phyloP scores from a whole-genome alignment of 225 moss, liverwort and hornwort genomes.

The Takakia lepidozioides region DNA sequence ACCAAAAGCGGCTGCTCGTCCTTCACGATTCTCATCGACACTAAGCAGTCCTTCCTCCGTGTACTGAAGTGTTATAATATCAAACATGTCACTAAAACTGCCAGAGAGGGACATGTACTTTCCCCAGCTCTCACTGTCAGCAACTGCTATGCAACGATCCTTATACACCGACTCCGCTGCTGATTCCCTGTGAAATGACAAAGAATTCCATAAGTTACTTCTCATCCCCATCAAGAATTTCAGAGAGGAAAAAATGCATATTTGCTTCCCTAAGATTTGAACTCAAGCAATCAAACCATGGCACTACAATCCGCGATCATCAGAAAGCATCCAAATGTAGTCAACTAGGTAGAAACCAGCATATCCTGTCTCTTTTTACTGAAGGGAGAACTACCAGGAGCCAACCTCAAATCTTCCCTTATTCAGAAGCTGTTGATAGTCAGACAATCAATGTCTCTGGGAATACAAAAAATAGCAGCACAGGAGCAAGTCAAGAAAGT shows the following conservation, averaged over 20 bases:
- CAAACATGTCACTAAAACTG: conserved; percentile 14
- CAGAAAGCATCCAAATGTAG: neutral
- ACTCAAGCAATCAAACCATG: neutral
- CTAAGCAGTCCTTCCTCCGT: conserved; percentile 29
- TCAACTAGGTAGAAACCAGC: too few species aligned
- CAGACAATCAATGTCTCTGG: too few species aligned
- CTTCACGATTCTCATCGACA: conserved; percentile 31
- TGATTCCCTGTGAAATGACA: conserved; percentile 10
- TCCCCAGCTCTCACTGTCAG: conserved; percentile 27
- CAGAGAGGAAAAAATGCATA: too few species aligned
- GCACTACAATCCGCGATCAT: neutral
- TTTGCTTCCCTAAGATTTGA: too few species aligned
- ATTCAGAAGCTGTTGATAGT: neutral
- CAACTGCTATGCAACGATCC: conserved; percentile 28
- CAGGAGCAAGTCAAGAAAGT: too few species aligned
- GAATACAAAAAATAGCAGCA: too few species aligned
- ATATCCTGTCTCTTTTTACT: neutral
- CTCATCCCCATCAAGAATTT: neutral
- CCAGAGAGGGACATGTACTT: conserved; percentile 44
- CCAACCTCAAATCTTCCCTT: too few species aligned
- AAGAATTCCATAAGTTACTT: neutral
- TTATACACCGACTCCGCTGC: conserved; percentile 35
- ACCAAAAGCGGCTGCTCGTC: conserved; percentile 38
- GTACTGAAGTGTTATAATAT: conserved; percentile 34
- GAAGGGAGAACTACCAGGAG: too few species aligned